phyloP scores from a whole-genome alignment of 1,139 yeast genomes.

The Eremothecium cymbalariae region DNA sequence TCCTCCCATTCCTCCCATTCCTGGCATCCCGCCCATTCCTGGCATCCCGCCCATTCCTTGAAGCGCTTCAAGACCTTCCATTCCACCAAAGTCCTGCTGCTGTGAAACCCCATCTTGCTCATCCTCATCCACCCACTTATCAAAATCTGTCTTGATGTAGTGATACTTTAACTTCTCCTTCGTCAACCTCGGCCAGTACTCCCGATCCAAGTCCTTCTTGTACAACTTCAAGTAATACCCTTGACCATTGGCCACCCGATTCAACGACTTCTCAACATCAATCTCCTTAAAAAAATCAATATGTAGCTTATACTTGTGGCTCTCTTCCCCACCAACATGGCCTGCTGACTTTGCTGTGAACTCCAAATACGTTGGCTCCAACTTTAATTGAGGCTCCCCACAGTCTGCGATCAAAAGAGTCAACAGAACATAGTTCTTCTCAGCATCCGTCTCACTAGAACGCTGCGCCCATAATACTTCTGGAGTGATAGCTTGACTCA shows the following conservation, averaged over 20 bases:
- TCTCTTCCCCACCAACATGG: constrained; percentile 41
- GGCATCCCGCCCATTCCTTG: constrained; percentile 24
- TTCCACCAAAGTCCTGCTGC: constrained; percentile 30
- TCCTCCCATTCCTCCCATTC: constrained; percentile 9
- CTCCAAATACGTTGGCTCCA: constrained; percentile 50
- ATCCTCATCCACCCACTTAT: constrained; percentile 95
- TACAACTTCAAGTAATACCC: constrained; percentile 49
- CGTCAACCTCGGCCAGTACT: constrained; percentile 88
- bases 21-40: constrained; percentile 6
- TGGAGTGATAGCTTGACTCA: constrained; percentile 21
- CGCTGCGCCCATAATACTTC: constrained; percentile 94
- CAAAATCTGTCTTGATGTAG: constrained; percentile 88
- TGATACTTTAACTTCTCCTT: constrained; percentile 63
- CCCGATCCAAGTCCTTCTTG: constrained; percentile 62
- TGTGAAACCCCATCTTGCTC: constrained; percentile 61
- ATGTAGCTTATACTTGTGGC: constrained; percentile 45
- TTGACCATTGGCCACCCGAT: constrained; percentile 64
- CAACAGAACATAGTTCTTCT: constrained; percentile 66
- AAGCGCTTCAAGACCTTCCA: constrained; percentile 35
- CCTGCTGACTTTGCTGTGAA: constrained; percentile 42
- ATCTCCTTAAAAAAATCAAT: constrained; percentile 69
- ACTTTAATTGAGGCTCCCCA: constrained; percentile 50
- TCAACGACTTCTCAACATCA: constrained; percentile 54
- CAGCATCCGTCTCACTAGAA: constrained; percentile 59
- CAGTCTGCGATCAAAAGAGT: constrained; percentile 74